Base-by-base conservation (phyloP, 1,284 basidiomycete genomes). In the Afroboletus lepidellus region DNA sequence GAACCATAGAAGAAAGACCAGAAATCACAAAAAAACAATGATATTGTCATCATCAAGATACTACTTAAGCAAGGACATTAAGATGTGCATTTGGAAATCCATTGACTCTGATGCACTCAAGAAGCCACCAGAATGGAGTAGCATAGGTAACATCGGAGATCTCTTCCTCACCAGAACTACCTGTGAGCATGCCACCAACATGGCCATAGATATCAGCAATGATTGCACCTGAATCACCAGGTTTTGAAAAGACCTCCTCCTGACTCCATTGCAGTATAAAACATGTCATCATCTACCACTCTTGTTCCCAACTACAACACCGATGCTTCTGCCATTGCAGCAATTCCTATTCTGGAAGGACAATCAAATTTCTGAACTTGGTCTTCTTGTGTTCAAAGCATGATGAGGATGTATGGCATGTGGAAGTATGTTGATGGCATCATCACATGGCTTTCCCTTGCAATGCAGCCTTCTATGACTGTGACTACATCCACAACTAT, bases 81-180 rank as follows among this genome's bases (percentile, higher is more conserved):
- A 33, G 20, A 16, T 43, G 33, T 1, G 33, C 41, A 7, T 49
- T 18, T 15, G 48, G 33, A 20, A 49, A 49, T 30, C 30, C 30
- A 7, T 37, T 43, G 32, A 39, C 8, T 33, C 11, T 42, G 48
- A 49, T 49, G 5, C 25, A 20, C 33, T 49, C 8, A 25, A 43
- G 20, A 33, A 49, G 48, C 48, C 41, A 49, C 33, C 33, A 49
- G 33, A 43, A 49, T 6, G 25, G 33, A 6, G 41, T 49, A 25
- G 48, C 41, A 37, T 49, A 43, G 25, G 41, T 49, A 5, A 49
- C 15, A 36, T 49, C 33, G 25, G 37, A 30, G 18, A 24, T 21
- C 25, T 36, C 5, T 7, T 18, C 15, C 8, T 27, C 27, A n/a
- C 47, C 32, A 34, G 30, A n/a, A 48, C 38, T 11, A 9, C 47